phyloP scores from a whole-genome alignment of 768 basidiomycete genomes.

The Boletellus sp. region DNA sequence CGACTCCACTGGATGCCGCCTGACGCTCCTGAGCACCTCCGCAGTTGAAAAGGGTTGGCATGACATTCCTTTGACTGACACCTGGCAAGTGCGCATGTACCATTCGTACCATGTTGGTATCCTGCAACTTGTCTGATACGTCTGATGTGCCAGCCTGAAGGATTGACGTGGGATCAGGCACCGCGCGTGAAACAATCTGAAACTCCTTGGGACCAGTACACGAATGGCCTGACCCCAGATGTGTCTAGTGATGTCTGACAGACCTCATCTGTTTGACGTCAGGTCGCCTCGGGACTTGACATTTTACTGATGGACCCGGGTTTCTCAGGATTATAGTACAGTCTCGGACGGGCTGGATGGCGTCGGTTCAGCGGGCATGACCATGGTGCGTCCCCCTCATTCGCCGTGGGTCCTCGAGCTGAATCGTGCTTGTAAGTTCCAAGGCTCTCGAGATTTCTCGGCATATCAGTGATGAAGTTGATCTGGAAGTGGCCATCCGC shows the following conservation, averaged over 20 bases:
- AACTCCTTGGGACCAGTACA: too few species aligned
- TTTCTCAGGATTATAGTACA: slow-evolving; percentile 7
- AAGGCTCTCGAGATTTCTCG: slow-evolving; percentile 11
- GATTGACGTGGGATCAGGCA: too few species aligned
- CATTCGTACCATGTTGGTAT: slow-evolving; percentile 15
- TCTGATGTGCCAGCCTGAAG: too few species aligned
- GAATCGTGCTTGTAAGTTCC: slow-evolving; percentile 10
- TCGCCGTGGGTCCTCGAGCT: neutral
- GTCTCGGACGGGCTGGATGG: slow-evolving; percentile 6
- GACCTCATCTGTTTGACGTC: too few species aligned
- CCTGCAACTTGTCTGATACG: too few species aligned
- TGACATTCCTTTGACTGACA: neutral
- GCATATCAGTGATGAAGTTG: slow-evolving; percentile 36
- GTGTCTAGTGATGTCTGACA: too few species aligned
- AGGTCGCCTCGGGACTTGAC: too few species aligned
- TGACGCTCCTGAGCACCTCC: too few species aligned
- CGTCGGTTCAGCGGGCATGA: slow-evolving; percentile 6
- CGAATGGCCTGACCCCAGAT: too few species aligned
- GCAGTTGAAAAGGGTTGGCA: slow-evolving; percentile 1
- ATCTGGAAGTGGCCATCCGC: slow-evolving; percentile 42
- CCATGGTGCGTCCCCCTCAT: slow-evolving; percentile 14
- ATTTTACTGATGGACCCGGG: too few species aligned
- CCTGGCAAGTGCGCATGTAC: slow-evolving; percentile 19
- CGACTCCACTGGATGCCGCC: too few species aligned
- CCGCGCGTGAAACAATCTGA: too few species aligned